These are phyloP conservation scores for Glaciozyma martinii DNA, from an alignment of 768 basidiomycete species.

Conservation along the genomic window DNA sequence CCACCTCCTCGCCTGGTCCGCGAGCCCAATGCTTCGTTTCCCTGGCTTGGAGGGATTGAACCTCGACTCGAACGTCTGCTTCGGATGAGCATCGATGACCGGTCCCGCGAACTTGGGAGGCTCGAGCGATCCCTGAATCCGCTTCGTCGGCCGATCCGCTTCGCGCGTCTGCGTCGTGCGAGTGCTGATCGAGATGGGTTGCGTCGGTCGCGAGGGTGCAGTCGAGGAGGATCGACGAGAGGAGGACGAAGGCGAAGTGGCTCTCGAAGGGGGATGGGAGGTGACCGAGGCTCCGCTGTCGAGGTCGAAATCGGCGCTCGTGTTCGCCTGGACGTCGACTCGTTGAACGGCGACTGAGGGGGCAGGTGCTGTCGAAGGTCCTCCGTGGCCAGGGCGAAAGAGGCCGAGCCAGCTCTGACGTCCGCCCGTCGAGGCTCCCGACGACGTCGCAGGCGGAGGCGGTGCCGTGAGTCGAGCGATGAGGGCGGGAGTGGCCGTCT, in stretches of 20 bases:
- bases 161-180: neutral
- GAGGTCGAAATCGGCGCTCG: slow-evolving; percentile 9
- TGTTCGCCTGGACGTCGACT: slow-evolving; percentile 20
- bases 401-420: slow-evolving; percentile 5
- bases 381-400: neutral
- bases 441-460: neutral
- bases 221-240: neutral
- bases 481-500: slow-evolving; percentile 4
- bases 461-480: slow-evolving; percentile 18
- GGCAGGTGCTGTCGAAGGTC: neutral
- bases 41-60: slow-evolving; percentile 30
- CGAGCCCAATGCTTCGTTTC: slow-evolving; percentile 25
- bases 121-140: neutral
- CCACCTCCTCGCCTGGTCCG: slow-evolving; percentile 63
- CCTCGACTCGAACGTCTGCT: neutral
- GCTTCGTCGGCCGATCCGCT: neutral
- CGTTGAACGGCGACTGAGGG: slow-evolving; percentile 15
- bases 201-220: neutral
- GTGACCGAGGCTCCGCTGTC: slow-evolving; percentile 1
- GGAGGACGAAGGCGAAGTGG: neutral
- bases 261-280: neutral
- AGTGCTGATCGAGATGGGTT: slow-evolving; percentile 24
- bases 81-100: too few species aligned
- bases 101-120: too few species aligned
- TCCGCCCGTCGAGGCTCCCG: neutral